Evolutionary conservation across 2,329 filamentous ascomycete species (phyloP).

Genomic region (Lecanosticta acicola): DNA sequence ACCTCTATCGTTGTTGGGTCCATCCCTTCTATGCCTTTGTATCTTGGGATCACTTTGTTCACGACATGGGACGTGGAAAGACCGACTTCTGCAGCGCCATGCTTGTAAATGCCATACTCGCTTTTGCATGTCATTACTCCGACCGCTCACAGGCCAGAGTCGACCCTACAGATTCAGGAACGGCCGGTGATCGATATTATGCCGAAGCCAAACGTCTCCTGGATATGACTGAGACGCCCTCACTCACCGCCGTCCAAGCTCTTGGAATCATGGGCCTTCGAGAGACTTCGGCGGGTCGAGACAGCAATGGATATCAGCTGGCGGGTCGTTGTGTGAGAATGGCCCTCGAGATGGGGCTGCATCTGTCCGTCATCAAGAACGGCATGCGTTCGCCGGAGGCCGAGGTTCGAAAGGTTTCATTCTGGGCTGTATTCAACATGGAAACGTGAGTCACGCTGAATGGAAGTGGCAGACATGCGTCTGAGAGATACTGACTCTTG

Average conservation of each 20-base stretch:
- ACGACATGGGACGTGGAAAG: constrained; percentile 57
- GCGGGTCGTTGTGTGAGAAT: constrained; percentile 67
- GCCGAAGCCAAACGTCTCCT: constrained; percentile 61
- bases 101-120: constrained; percentile 32
- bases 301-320: constrained; percentile 68
- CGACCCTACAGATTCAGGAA: constrained; percentile 56
- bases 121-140: constrained; percentile 43
- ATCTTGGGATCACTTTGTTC: constrained; percentile 64
- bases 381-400: constrained; percentile 39
- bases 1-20: constrained; percentile 50
- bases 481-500: constrained; percentile 12
- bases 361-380: constrained; percentile 42
- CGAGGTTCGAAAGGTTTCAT: constrained; percentile 47
- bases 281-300: constrained; percentile 62
- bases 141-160: constrained; percentile 58
- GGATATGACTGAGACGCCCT: constrained; percentile 53
- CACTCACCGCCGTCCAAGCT: constrained; percentile 66
- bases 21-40: constrained; percentile 70
- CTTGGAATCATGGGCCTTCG: constrained; percentile 70
- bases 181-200: constrained; percentile 70
- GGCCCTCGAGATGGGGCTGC: constrained; percentile 65
- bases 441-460: constrained; percentile 38
- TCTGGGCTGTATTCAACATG: constrained; percentile 49
- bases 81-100: constrained; percentile 60
- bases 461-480: neutral